These are phyloP conservation scores for Neofusicoccum cordaticola DNA, from an alignment of 2,329 filamentous ascomycete genomes.

Conservation along the genomic window DNA sequence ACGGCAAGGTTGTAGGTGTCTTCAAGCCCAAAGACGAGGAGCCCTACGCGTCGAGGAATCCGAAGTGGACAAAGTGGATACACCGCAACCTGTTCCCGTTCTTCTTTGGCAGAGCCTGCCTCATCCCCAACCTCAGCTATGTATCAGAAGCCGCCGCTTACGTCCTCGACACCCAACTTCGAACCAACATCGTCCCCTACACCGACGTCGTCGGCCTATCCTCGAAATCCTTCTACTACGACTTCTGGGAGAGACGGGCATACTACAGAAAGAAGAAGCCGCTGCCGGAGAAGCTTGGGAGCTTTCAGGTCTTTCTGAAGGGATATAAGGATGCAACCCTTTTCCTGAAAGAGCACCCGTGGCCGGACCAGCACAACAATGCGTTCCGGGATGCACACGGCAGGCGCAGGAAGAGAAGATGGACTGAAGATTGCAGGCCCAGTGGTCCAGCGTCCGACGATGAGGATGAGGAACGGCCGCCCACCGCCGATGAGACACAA, in stretches of 20 bases:
- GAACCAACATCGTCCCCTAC: conserved; percentile 90
- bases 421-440: conserved; percentile 81
- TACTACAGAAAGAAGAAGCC: conserved; percentile 84
- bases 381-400: conserved; percentile 69
- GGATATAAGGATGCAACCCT: conserved; percentile 96
- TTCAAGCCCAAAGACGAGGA: conserved; percentile 99
- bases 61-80: conserved; percentile 99
- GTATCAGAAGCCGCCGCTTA: conserved; percentile 97
- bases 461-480: conserved; percentile 54
- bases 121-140: conserved; percentile 97
- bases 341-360: conserved; percentile 91
- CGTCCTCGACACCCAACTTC: conserved; percentile 84
- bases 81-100: conserved; percentile 96
- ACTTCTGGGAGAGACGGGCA: conserved; percentile 90
- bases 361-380: conserved; percentile 79
- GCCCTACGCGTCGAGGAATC: conserved; percentile 92
- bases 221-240: conserved; percentile 97
- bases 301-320: conserved; percentile 95
- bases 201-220: conserved; percentile 93
- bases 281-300: conserved; percentile 85
- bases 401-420: conserved; percentile 61
- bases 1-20: conserved; percentile 93
- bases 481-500: conserved; percentile 32
- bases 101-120: conserved; percentile 89
- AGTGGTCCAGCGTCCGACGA: conserved; percentile 59